Evolutionary conservation across 192 early-diverging fungal species (phyloP), one percentile per base, ranked within the genome.

Genomic region (Tieghemiomyces parasiticus): DNA sequence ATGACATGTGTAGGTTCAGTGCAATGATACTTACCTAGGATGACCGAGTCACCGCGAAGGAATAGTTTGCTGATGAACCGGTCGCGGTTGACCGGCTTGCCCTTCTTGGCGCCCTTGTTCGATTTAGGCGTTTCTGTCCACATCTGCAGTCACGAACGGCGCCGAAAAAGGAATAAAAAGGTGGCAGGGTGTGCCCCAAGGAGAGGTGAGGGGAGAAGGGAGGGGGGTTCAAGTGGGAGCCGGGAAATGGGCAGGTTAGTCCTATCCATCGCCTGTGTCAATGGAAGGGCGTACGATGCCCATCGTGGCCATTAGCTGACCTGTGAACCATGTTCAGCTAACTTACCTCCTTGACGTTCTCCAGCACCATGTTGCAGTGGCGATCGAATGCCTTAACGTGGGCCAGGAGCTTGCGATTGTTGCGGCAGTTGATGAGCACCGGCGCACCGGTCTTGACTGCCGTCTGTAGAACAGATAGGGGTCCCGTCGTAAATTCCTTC

Each of bases 311-410:
- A n/a, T n/a, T n/a, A n/a, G n/a, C n/a, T n/a, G n/a, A n/a, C n/a
- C n/a, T n/a, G n/a, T n/a, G n/a, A n/a, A n/a, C n/a, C n/a, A n/a
- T n/a, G n/a, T n/a, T n/a, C n/a, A n/a, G n/a, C n/a, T n/a, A n/a
- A n/a, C n/a, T n/a, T n/a, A n/a, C n/a, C n/a, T 99, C 95, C 73
- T 94, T 95, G 56, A 99, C 92, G 67, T 96, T 96, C 67, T 96
- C 95, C 52, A 99, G 72, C n/a, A 99, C 94, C 94, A 99, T 96
- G 76, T 99, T 99, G 79, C 90, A 96, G 69, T 99, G 96, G 49
- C 96, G 85, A 74, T 99, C 96, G 70, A 99, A 99, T 47, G 94
- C 96, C 76, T 99, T 99, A 62, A 99, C 88, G 65, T 93, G 80
- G 12, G 91, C 96, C 6, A 99, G 74, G 61, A 99, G 80, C 69